Base-by-base conservation (phyloP, 768 basidiomycete genomes). In the Tricholoma sp. region DNA sequence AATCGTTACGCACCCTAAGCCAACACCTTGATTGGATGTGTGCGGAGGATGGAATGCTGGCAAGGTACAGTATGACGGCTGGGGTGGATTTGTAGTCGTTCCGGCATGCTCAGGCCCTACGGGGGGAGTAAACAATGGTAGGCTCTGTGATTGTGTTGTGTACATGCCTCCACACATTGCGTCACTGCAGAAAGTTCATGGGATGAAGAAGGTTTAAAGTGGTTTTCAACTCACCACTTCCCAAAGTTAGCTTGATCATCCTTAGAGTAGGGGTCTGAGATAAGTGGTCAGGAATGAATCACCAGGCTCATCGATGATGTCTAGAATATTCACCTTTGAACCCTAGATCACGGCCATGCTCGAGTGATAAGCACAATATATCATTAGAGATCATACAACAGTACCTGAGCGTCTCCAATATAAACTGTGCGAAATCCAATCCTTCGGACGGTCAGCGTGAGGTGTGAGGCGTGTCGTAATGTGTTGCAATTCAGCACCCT, bases 361-460 rank as follows among this genome's bases (percentile, higher is more conserved):
- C n/a, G 46, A 47, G 46, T 22, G 43, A 19, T 24, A 47, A 47
- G 16, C 6, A 24, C 22, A 16, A 5, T 24, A 14, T 47, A 47
- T 16, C 27, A 27, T 29, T n/a, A n/a, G n/a, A 9, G 6, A n/a
- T 2, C 5, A 9, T 47, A 16, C 12, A 16, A 29, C 31, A 47
- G 29, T 55, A 83, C 84, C 85, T 58, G 76, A 75, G n/a, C 84
- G 75, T 57, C 75, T 74, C 84, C 84, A 86, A 60, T 76, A 79
- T 31, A 86, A 60, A 22, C 65, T 69, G 58, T 86, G 84, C 7
- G 80, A 78, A 35, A 86, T 67, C 61, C 70, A 73, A 57, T 86
- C 84, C 59, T 86, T 86, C 0, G 75, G 55, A 24, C 67, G 68
- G 31, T 74, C 64, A 0, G 82, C 80, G 35, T 79, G 60, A 2